These are phyloP conservation scores for Neurospora tetraspora DNA, from an alignment of 495 filamentous ascomycete genomes.

Conservation along the genomic window DNA sequence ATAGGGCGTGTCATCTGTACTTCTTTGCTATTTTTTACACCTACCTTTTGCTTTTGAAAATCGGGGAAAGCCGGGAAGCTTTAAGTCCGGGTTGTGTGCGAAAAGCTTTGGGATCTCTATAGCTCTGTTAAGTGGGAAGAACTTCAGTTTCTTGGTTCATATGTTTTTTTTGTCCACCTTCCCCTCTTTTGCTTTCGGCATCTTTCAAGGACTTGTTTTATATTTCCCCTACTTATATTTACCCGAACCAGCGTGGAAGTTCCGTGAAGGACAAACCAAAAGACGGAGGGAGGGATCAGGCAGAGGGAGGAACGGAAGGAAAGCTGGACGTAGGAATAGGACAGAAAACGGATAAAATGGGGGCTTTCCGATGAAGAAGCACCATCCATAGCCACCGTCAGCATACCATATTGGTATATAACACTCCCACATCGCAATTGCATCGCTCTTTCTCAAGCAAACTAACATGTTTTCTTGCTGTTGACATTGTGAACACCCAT, in stretches of 20 bases:
- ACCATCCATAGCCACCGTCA: neutral
- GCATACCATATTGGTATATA: neutral
- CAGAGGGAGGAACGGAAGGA: slow-evolving; percentile 5
- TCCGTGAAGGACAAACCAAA: neutral
- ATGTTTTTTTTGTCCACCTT: neutral
- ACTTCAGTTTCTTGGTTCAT: neutral
- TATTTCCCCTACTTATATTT: neutral
- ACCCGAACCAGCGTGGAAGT: neutral
- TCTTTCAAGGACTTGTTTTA: neutral
- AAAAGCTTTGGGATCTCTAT: neutral
- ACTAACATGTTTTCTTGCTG: neutral
- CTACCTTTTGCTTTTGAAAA: neutral
- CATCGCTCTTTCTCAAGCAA: neutral
- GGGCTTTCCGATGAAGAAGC: slow-evolving; percentile 5
- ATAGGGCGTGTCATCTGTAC: neutral
- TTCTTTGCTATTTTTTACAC: neutral
- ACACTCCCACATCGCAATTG: neutral
- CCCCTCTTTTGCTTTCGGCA: neutral
- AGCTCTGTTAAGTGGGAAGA: neutral
- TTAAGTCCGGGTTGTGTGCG: neutral
- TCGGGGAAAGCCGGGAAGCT: neutral
- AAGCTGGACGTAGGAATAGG: slow-evolving; percentile 6
- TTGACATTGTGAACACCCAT: neutral
- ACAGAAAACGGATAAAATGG: slow-evolving; percentile 1
- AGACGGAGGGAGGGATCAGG: neutral